These are phyloP conservation scores for Aspergillus unguis DNA, from an alignment of 2,329 filamentous ascomycete species.

Conservation along the genomic window DNA sequence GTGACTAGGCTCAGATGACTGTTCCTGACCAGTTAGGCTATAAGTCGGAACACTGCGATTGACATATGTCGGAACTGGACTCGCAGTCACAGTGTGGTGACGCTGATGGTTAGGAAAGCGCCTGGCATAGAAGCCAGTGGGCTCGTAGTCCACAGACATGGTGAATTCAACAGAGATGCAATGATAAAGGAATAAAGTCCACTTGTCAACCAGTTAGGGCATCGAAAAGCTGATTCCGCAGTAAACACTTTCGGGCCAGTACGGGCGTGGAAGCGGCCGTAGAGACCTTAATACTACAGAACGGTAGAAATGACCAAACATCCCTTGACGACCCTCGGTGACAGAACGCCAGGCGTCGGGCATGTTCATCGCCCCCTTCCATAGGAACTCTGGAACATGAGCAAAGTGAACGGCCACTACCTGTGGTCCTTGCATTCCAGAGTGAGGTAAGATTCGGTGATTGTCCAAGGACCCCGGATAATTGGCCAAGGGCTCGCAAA, in stretches of 20 bases:
- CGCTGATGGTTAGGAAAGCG: constrained; percentile 15
- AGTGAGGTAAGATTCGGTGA: constrained; percentile 23
- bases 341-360: constrained; percentile 18
- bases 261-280: constrained; percentile 8
- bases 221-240: constrained; percentile 11
- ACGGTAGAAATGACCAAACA: constrained; percentile 16
- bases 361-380: constrained; percentile 27
- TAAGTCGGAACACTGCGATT: constrained; percentile 20
- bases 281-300: constrained; percentile 30
- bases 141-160: constrained; percentile 34
- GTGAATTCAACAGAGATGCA: constrained; percentile 14
- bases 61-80: constrained; percentile 16
- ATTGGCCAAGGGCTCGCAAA: constrained; percentile 28
- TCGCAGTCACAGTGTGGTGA: constrained; percentile 21
- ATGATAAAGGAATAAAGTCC: constrained; percentile 8
- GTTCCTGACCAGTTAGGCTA: constrained; percentile 13
- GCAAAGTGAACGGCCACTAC: constrained; percentile 19
- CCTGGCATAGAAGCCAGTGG: constrained; percentile 21
- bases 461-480: constrained; percentile 6
- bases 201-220: constrained; percentile 12
- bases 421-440: constrained; percentile 40
- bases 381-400: constrained; percentile 29
- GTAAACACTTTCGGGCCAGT: constrained; percentile 13
- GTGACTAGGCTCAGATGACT: constrained; percentile 11
- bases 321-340: constrained; percentile 29